Conservation (phyloP, 2,329 filamentous ascomycete species). For the Arachnopeziza araneosa region DNA sequence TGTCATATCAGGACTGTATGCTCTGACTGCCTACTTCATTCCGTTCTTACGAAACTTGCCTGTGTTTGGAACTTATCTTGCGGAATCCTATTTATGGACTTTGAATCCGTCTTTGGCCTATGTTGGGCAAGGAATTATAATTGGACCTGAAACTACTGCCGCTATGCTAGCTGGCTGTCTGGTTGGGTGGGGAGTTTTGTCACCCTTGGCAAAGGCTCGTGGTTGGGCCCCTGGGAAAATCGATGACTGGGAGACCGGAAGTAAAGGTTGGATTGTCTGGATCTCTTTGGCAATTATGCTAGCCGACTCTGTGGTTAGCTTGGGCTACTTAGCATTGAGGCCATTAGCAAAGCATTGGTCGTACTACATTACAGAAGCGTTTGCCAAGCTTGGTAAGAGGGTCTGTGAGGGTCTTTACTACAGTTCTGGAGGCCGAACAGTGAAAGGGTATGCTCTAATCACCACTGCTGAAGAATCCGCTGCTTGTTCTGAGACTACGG, state of each 20-base stretch:
- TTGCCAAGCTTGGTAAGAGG: constrained; percentile 20
- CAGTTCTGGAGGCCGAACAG: constrained; percentile 10
- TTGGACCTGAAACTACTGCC: constrained; percentile 90
- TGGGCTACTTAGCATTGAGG: constrained; percentile 69
- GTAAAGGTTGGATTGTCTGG: constrained; percentile 99
- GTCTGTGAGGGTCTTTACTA: constrained; percentile 27
- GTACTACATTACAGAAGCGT: constrained; percentile 32
- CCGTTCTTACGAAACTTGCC: constrained; percentile 82
- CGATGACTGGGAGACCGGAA: constrained; percentile 83
- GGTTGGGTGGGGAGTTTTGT: constrained; percentile 85
- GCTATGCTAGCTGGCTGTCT: constrained; percentile 92
- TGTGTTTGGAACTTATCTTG: constrained; percentile 70
- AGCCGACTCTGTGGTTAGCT: constrained; percentile 82
- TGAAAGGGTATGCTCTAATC: constrained; percentile 26
- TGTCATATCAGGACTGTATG: constrained; percentile 58
- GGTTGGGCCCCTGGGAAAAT: constrained; percentile 90
- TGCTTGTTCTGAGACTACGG: constrained; percentile 12
- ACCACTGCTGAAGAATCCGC: constrained; percentile 15
- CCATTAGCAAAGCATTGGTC: constrained; percentile 49
- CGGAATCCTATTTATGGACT: constrained; percentile 85
- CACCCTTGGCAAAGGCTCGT: constrained; percentile 75
- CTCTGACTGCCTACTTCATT: constrained; percentile 83
- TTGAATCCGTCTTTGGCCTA: constrained; percentile 97
- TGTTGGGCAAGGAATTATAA: constrained; percentile 95
- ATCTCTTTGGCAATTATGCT: constrained; percentile 94